phyloP scores from a whole-genome alignment of 2,329 filamentous ascomycete genomes.

The Ascosphaera aggregata region DNA sequence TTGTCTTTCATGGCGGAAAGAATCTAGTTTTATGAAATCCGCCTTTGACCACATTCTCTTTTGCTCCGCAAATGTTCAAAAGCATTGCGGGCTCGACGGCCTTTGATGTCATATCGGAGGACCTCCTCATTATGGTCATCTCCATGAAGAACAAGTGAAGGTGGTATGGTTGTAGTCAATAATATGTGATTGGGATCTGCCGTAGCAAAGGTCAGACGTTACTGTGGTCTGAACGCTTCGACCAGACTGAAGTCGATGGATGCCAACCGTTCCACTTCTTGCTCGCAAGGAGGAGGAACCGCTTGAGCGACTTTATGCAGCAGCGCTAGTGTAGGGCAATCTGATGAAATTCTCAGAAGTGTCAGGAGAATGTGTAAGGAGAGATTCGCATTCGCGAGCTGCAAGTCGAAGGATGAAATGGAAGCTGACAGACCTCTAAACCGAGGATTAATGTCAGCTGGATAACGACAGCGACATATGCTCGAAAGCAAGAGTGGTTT shows the following conservation, averaged over 20 bases:
- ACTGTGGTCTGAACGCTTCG: slow-evolving; percentile 88
- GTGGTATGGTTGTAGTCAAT: slow-evolving; percentile 34
- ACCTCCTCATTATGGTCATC: background rate
- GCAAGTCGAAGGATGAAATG: background rate
- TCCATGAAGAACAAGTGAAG: slow-evolving; percentile 25
- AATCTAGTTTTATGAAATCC: slow-evolving; percentile 29
- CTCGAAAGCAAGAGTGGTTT: no score
- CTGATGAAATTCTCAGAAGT: slow-evolving; percentile 12
- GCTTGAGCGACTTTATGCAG: slow-evolving; percentile 97
- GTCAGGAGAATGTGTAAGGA: slow-evolving; percentile 4
- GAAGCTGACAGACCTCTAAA: background rate
- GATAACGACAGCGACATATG: no score
- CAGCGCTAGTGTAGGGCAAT: slow-evolving; percentile 48
- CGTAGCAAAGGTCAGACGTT: slow-evolving; percentile 35
- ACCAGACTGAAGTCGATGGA: slow-evolving; percentile 60
- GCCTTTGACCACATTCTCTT: background rate
- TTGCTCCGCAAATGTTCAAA: background rate
- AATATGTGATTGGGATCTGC: slow-evolving; percentile 7
- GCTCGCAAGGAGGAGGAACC: slow-evolving; percentile 99
- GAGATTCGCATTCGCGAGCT: no score
- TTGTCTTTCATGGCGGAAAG: slow-evolving; percentile 68
- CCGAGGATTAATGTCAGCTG: no score
- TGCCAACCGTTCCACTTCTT: slow-evolving; percentile 99
- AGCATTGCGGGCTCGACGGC: background rate
- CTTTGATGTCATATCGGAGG: background rate